Conservation (phyloP, 1,284 basidiomycete genomes). For the Leccinum solheimii region DNA sequence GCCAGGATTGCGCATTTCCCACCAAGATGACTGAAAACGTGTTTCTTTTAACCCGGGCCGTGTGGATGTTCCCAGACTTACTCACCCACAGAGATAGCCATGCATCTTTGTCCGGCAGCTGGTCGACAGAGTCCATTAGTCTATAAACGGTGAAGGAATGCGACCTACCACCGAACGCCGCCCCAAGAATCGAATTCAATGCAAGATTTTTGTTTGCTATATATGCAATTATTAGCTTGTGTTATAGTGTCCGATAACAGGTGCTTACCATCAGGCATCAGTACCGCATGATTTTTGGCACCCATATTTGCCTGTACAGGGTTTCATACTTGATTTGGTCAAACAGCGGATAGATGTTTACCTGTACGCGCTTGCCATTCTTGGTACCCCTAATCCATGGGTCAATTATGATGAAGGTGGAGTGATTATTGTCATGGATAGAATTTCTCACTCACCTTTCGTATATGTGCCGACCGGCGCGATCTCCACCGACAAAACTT, state of each 20-base stretch:
- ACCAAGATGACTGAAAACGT: conserved; percentile 68
- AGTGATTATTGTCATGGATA: not conserved
- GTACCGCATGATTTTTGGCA: conserved; percentile 94
- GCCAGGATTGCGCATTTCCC: conserved; percentile 80
- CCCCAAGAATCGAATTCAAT: conserved; percentile 91
- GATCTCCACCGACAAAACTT: conserved; percentile 96
- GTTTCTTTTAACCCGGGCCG: conserved; percentile 6
- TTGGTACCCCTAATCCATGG: conserved; percentile 59
- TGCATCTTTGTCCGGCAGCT: conserved; percentile 97
- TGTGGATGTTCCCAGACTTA: conserved; percentile 23
- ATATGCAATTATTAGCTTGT: conserved; percentile 4
- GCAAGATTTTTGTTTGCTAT: conserved; percentile 92
- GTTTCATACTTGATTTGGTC: conserved; percentile 8
- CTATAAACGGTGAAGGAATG: conserved; percentile 24
- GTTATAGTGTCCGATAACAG: not conserved
- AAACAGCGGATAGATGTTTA: conserved; percentile 23
- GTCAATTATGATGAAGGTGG: conserved; percentile 9
- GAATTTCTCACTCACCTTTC: conserved; percentile 54
- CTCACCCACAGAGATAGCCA: conserved; percentile 88
- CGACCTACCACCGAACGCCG: conserved; percentile 86
- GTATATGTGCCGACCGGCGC: conserved; percentile 93
- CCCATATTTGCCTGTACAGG: conserved; percentile 78
- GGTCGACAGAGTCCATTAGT: conserved; percentile 45
- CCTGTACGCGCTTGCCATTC: conserved; percentile 92
- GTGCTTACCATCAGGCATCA: conserved; percentile 88